These are phyloP conservation scores for Nepenthes alata DNA, from an alignment of 179 eudicot species.

Conservation along the genomic window DNA sequence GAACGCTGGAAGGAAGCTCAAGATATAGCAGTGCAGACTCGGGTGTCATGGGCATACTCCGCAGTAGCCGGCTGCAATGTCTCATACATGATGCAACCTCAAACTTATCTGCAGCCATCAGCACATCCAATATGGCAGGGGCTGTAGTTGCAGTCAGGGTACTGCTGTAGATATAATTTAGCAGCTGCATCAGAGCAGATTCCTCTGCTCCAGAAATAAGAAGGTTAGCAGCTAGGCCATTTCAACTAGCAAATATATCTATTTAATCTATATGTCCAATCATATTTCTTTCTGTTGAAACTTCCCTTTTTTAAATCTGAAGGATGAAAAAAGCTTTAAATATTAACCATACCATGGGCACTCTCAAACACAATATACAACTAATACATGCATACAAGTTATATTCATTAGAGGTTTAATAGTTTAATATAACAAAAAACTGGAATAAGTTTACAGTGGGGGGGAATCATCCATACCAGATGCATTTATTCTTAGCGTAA, in stretches of 20 bases:
- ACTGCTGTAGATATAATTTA: conserved; percentile 86
- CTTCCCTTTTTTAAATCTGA: no score
- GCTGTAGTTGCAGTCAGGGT: conserved; percentile 50
- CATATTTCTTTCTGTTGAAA: no score
- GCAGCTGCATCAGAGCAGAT: conserved; percentile 79
- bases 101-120: conserved; percentile 94
- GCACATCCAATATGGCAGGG: conserved; percentile 65
- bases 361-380: no score
- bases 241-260: not conserved
- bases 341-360: no score
- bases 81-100: conserved; percentile 95
- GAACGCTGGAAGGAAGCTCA: conserved; percentile 82
- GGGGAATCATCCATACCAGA: conserved; percentile 37
- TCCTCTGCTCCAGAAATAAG: conserved; percentile 55
- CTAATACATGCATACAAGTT: no score
- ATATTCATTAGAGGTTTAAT: no score
- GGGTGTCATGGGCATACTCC: conserved; percentile 75
- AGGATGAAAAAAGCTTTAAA: not conserved
- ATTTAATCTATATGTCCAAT: not conserved
- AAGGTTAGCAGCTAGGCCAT: not conserved
- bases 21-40: conserved; percentile 76
- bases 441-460: not conserved
- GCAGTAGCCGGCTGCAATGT: conserved; percentile 54
- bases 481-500: conserved; percentile 56
- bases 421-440: not conserved